These are phyloP conservation scores for Fomitopsis schrenkii DNA, from an alignment of 1,284 basidiomycete genomes.

Conservation along the genomic window DNA sequence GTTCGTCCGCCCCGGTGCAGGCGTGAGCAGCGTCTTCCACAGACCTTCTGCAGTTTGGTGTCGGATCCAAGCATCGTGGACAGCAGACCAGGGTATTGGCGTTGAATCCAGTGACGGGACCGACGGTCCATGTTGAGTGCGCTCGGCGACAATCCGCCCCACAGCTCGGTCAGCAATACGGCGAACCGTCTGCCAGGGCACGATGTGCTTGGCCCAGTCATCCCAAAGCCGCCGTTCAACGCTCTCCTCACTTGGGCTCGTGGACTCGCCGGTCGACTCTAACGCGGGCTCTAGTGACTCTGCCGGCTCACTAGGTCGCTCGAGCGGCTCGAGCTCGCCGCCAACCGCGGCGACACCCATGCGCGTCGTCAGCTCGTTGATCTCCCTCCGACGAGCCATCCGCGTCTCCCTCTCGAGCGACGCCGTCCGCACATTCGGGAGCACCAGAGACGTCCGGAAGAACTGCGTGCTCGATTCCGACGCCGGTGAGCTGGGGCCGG, in stretches of 20 bases:
- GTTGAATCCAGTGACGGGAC: constrained; percentile 49
- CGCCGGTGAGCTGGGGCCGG: constrained; percentile 9
- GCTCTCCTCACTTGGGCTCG: constrained; percentile 5
- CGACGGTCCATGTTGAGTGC: constrained; percentile 17
- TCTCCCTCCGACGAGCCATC: constrained; percentile 59
- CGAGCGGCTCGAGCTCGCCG: constrained; percentile 50
- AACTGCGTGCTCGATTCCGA: constrained; percentile 38
- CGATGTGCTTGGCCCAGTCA: constrained; percentile 66
- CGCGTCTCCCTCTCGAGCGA: constrained; percentile 55
- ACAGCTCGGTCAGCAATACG: constrained; percentile 72
- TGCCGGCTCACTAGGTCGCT: constrained; percentile 16
- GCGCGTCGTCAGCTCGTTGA: constrained; percentile 75
- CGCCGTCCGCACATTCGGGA: constrained; percentile 60
- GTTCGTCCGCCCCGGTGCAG: constrained; percentile 38
- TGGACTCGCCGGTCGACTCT: constrained; percentile 8
- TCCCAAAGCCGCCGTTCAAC: constrained; percentile 53
- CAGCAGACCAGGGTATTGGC: constrained; percentile 57
- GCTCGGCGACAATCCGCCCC: constrained; percentile 54
- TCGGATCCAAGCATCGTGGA: constrained; percentile 59
- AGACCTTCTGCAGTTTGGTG: constrained; percentile 46
- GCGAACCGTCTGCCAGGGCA: constrained; percentile 63
- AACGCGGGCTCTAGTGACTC: constrained; percentile 6
- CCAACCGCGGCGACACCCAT: constrained; percentile 77
- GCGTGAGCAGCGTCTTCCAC: constrained; percentile 60
- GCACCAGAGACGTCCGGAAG: constrained; percentile 69